These are phyloP conservation scores for Meripilus lineatus DNA, from an alignment of 1,284 basidiomycete genomes.

Conservation along the genomic window DNA sequence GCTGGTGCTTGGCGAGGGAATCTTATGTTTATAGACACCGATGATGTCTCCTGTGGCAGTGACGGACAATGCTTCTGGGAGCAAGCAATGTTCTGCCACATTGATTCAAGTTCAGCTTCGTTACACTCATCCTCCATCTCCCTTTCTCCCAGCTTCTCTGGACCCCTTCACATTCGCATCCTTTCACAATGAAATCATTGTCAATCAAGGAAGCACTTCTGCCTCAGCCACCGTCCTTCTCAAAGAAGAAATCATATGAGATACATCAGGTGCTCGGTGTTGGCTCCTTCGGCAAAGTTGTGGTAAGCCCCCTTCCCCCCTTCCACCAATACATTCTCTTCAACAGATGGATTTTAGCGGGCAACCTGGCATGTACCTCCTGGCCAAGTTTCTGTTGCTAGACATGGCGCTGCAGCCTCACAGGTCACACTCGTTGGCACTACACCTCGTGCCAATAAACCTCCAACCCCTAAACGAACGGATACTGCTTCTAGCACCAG, in stretches of 20 bases:
- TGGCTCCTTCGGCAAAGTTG: conserved; percentile 85
- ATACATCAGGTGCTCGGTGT: conserved; percentile 70
- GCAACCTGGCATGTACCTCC: conserved; percentile 71
- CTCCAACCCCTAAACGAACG: conserved; percentile 11
- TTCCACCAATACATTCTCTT: neutral
- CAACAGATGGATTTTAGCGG: conserved; percentile 32
- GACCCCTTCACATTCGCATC: too few species aligned
- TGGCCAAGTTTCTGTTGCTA: conserved; percentile 50
- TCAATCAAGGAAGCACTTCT: conserved; percentile 47
- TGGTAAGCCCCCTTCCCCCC: conserved; percentile 48
- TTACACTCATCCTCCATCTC: neutral
- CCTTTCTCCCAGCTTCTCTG: neutral
- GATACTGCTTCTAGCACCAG: conserved; percentile 10
- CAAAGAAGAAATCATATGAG: conserved; percentile 80
- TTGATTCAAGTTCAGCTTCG: too few species aligned
- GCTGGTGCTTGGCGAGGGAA: too few species aligned
- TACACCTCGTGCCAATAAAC: conserved; percentile 1
- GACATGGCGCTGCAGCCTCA: conserved; percentile 42
- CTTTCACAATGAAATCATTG: neutral
- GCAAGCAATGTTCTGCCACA: too few species aligned
- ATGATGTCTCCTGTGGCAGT: too few species aligned
- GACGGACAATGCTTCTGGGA: too few species aligned
- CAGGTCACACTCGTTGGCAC: conserved; percentile 4
- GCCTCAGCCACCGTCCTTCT: conserved; percentile 78
- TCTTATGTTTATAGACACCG: too few species aligned